phyloP scores from a whole-genome alignment of 2,329 filamentous ascomycete species.

The Talaromyces sp. region DNA sequence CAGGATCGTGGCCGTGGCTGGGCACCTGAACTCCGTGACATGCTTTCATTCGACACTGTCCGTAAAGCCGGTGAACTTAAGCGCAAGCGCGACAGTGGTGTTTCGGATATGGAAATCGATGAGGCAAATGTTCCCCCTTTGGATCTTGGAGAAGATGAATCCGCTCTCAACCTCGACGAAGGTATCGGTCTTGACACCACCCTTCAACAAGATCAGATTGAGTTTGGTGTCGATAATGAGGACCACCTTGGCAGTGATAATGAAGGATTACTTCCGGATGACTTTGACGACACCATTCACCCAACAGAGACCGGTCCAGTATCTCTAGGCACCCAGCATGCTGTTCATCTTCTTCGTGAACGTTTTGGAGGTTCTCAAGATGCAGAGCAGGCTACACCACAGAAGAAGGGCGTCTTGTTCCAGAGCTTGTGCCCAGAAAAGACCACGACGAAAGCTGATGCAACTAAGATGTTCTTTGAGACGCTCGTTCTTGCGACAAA shows the following conservation, averaged over 20 bases:
- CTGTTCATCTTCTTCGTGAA: slow-evolving; percentile 89
- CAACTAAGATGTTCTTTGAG: slow-evolving; percentile 99
- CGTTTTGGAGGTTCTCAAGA: slow-evolving; percentile 68
- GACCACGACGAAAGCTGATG: slow-evolving; percentile 79
- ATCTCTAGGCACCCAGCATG: slow-evolving; percentile 88
- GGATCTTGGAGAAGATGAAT: slow-evolving; percentile 65
- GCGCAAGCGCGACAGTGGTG: slow-evolving; percentile 86
- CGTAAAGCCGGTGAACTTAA: slow-evolving; percentile 78
- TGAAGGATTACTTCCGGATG: slow-evolving; percentile 52
- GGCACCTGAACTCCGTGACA: slow-evolving; percentile 89
- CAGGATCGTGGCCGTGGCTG: slow-evolving; percentile 75
- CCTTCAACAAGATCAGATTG: slow-evolving; percentile 59
- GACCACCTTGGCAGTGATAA: slow-evolving; percentile 45
- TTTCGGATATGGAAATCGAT: slow-evolving; percentile 73
- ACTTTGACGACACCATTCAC: slow-evolving; percentile 80
- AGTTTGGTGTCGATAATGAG: slow-evolving; percentile 64
- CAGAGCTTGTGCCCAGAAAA: slow-evolving; percentile 84
- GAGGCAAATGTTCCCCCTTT: slow-evolving; percentile 62
- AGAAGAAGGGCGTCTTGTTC: slow-evolving; percentile 80
- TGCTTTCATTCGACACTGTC: slow-evolving; percentile 82
- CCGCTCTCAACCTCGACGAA: slow-evolving; percentile 48
- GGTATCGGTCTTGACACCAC: slow-evolving; percentile 53
- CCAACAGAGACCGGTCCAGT: slow-evolving; percentile 82
- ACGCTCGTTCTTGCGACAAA: slow-evolving; percentile 93
- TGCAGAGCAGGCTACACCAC: slow-evolving; percentile 66